Evolutionary conservation across 2,329 filamentous ascomycete species (phyloP).

Genomic region (Penicillium sp.): DNA sequence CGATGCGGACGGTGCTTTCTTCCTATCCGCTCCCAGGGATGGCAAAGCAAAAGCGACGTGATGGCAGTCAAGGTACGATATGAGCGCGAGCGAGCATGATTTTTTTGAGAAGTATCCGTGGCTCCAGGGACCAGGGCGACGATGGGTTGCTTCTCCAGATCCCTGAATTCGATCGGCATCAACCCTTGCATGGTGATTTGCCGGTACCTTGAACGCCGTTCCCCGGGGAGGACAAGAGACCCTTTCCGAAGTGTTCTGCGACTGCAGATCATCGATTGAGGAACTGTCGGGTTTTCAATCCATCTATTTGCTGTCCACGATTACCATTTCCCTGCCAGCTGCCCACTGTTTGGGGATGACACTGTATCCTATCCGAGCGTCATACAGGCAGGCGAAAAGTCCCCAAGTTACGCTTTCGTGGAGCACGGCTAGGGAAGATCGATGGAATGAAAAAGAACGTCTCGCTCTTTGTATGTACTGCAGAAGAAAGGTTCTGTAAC

Average conservation of each 20-base stretch:
- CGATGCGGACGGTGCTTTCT: not conserved
- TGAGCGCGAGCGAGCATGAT: not conserved
- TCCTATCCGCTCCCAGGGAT: not conserved
- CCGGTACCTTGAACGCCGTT: conserved; percentile 8
- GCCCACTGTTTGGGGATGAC: not conserved
- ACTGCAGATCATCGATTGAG: conserved; percentile 15
- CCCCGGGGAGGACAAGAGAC: conserved; percentile 16
- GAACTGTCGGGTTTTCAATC: conserved; percentile 20
- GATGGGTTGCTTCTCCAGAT: conserved; percentile 5
- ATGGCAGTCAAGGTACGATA: not conserved
- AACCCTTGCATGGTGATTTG: conserved; percentile 24
- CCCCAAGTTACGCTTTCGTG: conserved; percentile 17
- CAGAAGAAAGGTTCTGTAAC: conserved; percentile 5
- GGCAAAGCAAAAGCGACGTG: not conserved
- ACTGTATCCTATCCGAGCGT: not conserved
- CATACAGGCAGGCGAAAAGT: conserved; percentile 14
- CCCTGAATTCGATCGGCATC: conserved; percentile 21
- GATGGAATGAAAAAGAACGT: conserved; percentile 24
- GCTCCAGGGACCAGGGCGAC: not conserved
- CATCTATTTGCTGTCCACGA: conserved; percentile 21
- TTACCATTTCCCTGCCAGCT: conserved; percentile 2
- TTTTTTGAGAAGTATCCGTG: not conserved
- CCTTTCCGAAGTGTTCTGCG: conserved; percentile 6
- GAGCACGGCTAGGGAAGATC: conserved; percentile 21
- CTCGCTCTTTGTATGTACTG: not conserved